These are phyloP conservation scores for Eustoma russellianum DNA, from an alignment of 257 asterid species.

Conservation along the genomic window DNA sequence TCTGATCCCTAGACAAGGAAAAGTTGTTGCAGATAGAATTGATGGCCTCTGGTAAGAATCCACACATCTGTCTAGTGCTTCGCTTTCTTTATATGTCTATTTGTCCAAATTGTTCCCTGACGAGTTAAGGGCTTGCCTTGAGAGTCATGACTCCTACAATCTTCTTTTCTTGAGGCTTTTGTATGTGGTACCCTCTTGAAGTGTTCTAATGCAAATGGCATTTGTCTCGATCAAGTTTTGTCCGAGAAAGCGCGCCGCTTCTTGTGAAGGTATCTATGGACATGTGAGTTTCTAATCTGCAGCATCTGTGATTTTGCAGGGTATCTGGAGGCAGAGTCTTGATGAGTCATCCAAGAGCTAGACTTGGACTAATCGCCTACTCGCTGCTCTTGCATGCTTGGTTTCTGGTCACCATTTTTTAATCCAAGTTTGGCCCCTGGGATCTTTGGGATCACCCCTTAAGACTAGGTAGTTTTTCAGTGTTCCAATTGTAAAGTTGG, in stretches of 20 bases:
- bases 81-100: background rate
- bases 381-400: slow-evolving; percentile 73
- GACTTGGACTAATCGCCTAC: slow-evolving; percentile 72
- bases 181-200: background rate
- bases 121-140: no score
- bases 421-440: slow-evolving; percentile 6
- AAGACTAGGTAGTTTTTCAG: slow-evolving; percentile 9
- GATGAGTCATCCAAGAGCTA: slow-evolving; percentile 88
- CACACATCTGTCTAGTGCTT: background rate
- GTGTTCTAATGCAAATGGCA: background rate
- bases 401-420: slow-evolving; percentile 74
- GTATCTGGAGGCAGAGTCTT: slow-evolving; percentile 75
- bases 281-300: background rate
- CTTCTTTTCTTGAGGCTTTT: no score
- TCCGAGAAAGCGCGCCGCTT: background rate
- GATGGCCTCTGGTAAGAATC: slow-evolving; percentile 80
- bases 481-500: no score
- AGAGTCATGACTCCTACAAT: no score
- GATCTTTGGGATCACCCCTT: slow-evolving; percentile 7
- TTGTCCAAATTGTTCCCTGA: no score
- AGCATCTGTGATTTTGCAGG: slow-evolving; percentile 40
- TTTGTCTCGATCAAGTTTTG: background rate
- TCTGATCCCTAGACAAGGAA: slow-evolving; percentile 88
- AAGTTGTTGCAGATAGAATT: slow-evolving; percentile 68
- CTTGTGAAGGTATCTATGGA: no score